Percentiles rank a stretch among this genome's conserved stretches.
Conservation (phyloP, 257 asterid genomes). For the Thymus quinquecostatus region DNA sequence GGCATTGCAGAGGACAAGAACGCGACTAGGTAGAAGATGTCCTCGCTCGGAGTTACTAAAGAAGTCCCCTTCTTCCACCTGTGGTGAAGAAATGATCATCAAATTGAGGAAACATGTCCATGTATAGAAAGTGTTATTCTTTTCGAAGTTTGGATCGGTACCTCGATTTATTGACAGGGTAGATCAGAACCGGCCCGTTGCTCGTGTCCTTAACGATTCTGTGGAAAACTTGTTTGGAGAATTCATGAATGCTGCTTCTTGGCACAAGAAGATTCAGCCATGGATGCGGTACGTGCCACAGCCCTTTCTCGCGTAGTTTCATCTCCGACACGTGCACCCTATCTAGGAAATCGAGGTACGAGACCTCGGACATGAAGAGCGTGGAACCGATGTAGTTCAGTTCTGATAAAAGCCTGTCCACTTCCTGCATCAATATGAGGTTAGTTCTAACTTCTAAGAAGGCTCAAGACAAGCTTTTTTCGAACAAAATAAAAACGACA, state of each 20-base stretch:
- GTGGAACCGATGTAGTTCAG: constrained; percentile 62
- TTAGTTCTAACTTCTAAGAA: background rate
- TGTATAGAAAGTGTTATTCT: background rate
- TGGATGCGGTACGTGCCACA: constrained; percentile 92
- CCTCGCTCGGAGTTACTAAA: constrained; percentile 72
- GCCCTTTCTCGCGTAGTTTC: constrained; percentile 58
- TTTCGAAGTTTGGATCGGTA: constrained; percentile 24
- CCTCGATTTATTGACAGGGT: constrained; percentile 83
- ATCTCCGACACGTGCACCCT: constrained; percentile 70
- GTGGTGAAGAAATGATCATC: constrained; percentile 16
- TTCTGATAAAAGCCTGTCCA: constrained; percentile 50
- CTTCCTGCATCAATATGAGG: constrained; percentile 45
- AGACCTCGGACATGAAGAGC: constrained; percentile 60
- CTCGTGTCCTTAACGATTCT: constrained; percentile 68
- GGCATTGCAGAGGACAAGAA: constrained; percentile 76
- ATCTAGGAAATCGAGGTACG: constrained; percentile 67
- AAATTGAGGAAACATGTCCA: background rate
- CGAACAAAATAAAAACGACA: background rate
- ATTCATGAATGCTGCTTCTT: constrained; percentile 62
- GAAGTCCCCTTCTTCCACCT: constrained; percentile 87
- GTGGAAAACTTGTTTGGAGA: constrained; percentile 62
- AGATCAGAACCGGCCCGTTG: constrained; percentile 81
- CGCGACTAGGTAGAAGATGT: constrained; percentile 70
- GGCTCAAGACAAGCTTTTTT: background rate
- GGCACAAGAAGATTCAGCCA: constrained; percentile 86